Evolutionary conservation across 2,329 filamentous ascomycete genomes (phyloP).

Genomic region (Neodidymelliopsis sp.): DNA sequence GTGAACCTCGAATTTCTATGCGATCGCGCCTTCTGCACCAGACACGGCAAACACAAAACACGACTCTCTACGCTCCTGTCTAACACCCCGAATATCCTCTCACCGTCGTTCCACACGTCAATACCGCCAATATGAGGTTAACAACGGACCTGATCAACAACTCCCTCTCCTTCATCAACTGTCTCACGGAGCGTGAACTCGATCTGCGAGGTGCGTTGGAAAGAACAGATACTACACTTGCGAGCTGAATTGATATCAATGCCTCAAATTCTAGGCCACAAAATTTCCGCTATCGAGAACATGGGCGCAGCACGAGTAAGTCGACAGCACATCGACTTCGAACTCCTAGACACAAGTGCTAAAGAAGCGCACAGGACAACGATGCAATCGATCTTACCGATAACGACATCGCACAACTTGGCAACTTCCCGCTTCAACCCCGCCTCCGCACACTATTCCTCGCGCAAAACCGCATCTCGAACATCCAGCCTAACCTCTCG

Average conservation of each 20-base stretch:
- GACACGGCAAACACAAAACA: neutral
- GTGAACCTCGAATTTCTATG: conserved; percentile 9
- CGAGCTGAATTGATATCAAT: conserved; percentile 85
- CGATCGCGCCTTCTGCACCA: conserved; percentile 1
- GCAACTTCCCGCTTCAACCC: conserved; percentile 91
- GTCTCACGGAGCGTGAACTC: conserved; percentile 97
- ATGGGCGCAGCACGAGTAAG: conserved; percentile 90
- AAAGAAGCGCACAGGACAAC: conserved; percentile 69
- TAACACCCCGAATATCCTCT: neutral
- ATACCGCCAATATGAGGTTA: conserved; percentile 76
- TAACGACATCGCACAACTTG: conserved; percentile 90
- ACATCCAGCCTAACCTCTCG: conserved; percentile 78
- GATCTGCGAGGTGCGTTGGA: conserved; percentile 99
- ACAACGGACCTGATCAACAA: conserved; percentile 92
- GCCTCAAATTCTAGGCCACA: conserved; percentile 79
- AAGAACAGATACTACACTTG: conserved; percentile 97
- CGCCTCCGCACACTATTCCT: conserved; percentile 87
- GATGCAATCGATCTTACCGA: conserved; percentile 98
- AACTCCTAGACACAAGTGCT: neutral
- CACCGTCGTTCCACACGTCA: neutral
- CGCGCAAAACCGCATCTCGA: conserved; percentile 84
- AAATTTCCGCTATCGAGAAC: conserved; percentile 97
- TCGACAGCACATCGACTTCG: conserved; percentile 30
- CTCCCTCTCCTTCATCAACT: conserved; percentile 98
- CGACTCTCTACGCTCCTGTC: neutral